A percentile compares a stretch with the other conserved stretches of the same genome.
Conservation (phyloP, 2,329 filamentous ascomycete species). For the Pestalotiopsis sp. region DNA sequence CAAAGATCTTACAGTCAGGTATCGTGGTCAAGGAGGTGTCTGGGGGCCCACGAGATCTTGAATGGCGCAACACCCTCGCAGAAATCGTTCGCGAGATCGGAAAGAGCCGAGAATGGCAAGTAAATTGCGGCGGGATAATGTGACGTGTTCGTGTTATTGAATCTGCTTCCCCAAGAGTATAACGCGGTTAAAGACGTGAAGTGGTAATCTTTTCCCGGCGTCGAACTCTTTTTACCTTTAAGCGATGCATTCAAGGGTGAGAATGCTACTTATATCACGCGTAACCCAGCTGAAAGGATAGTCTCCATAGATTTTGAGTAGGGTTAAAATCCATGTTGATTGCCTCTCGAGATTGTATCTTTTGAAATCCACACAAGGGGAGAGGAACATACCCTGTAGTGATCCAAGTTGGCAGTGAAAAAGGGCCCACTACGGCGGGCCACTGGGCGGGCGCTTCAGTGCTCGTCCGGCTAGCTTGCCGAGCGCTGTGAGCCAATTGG, state of each 20-base stretch:
- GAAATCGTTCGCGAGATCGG: neutral
- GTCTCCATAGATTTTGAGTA: neutral
- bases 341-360: neutral
- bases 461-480: neutral
- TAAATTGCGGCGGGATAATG: neutral
- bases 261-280: neutral
- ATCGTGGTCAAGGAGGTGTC: too few species aligned
- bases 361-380: neutral
- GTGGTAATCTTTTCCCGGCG: neutral
- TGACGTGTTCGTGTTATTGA: neutral
- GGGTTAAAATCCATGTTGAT: neutral
- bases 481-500: conserved; percentile 1
- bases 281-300: neutral
- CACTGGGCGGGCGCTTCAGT: neutral
- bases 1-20: too few species aligned
- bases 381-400: neutral
- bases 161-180: neutral
- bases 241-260: neutral
- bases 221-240: neutral
- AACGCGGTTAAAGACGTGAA: neutral
- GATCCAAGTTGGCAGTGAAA: neutral
- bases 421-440: neutral
- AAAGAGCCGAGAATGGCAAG: neutral
- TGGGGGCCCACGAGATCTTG: too few species aligned
- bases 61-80: neutral